A percentile compares a stretch with the other conserved stretches of the same genome.
These are phyloP conservation scores for Rhizodiscina lignyota DNA, from an alignment of 495 filamentous ascomycete species.

Conservation along the genomic window DNA sequence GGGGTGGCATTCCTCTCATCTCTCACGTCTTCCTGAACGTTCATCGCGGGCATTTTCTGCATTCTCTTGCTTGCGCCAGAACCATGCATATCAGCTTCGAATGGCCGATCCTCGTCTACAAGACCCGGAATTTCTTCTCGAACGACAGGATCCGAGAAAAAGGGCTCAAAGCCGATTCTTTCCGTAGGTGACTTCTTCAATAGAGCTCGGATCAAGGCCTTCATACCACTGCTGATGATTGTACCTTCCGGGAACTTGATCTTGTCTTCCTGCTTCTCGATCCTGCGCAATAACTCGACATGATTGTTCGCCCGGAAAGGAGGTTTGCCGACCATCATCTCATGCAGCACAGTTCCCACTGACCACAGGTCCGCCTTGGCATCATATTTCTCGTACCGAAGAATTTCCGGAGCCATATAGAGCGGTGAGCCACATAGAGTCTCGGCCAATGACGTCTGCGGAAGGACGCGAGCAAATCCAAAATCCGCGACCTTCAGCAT, in stretches of 20 bases:
- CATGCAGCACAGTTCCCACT: conserved; percentile 82
- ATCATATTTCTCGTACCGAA: conserved; percentile 94
- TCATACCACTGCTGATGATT: conserved; percentile 57
- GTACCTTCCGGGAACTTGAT: conserved; percentile 68
- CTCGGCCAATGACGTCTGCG: conserved; percentile 77
- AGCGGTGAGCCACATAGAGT: conserved; percentile 95
- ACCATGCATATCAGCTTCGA: too few species aligned
- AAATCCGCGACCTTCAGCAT: conserved; percentile 98
- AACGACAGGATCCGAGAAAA: conserved; percentile 62
- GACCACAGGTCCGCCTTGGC: conserved; percentile 96
- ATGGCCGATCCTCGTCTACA: conserved; percentile 64
- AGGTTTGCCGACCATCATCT: conserved; percentile 83
- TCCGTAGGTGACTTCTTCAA: conserved; percentile 75
- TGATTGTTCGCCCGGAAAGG: conserved; percentile 89
- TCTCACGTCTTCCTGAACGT: background rate
- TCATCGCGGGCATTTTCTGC: conserved; percentile 9
- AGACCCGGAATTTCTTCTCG: conserved; percentile 68
- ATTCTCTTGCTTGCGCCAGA: conserved; percentile 9
- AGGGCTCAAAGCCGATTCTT: conserved; percentile 63
- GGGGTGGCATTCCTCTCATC: conserved; percentile 9
- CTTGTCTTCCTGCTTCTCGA: conserved; percentile 68
- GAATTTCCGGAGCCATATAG: conserved; percentile 97
- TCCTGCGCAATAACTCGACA: conserved; percentile 80
- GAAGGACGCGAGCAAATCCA: conserved; percentile 83
- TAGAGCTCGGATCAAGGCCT: conserved; percentile 60